Evolutionary conservation across 2,329 filamentous ascomycete species (phyloP).

Genomic region (Monosporascus sp.): DNA sequence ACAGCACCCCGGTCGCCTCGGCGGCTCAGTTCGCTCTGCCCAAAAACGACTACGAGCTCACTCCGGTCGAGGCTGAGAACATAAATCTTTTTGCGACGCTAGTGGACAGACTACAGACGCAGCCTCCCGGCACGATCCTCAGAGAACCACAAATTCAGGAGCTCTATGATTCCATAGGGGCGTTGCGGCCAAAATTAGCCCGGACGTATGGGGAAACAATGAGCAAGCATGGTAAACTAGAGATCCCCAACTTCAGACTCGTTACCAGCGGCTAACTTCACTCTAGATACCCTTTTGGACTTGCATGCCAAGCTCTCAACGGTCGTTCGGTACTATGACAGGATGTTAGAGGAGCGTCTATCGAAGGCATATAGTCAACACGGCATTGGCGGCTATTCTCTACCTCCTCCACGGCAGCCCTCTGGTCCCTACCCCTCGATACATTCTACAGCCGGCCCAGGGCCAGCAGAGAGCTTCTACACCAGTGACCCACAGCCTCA

Average conservation of each 20-base stretch:
- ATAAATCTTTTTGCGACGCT: slow-evolving; percentile 94
- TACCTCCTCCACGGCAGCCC: slow-evolving; percentile 47
- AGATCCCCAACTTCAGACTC: background rate
- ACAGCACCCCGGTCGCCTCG: slow-evolving; percentile 42
- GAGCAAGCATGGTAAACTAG: slow-evolving; percentile 85
- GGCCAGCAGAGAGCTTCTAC: slow-evolving; percentile 76
- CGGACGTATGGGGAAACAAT: slow-evolving; percentile 97
- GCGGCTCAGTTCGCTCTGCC: slow-evolving; percentile 56
- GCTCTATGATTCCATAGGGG: slow-evolving; percentile 94
- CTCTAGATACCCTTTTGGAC: slow-evolving; percentile 80
- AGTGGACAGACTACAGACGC: slow-evolving; percentile 89
- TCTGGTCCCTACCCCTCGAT: slow-evolving; percentile 68
- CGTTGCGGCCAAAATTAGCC: slow-evolving; percentile 85
- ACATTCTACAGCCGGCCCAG: slow-evolving; percentile 45
- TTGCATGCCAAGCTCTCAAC: slow-evolving; percentile 93
- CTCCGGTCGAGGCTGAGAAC: slow-evolving; percentile 89
- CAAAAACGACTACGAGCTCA: slow-evolving; percentile 92
- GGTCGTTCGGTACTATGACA: slow-evolving; percentile 94
- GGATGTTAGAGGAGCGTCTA: slow-evolving; percentile 93
- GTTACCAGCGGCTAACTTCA: slow-evolving; percentile 27
- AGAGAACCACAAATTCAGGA: slow-evolving; percentile 97
- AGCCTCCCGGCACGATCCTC: slow-evolving; percentile 92
- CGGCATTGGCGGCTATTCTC: slow-evolving; percentile 59
- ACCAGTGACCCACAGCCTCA: slow-evolving; percentile 54
- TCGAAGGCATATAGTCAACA: slow-evolving; percentile 90